Evolutionary conservation across 2,329 filamentous ascomycete species (phyloP), one percentile per base, ranked within the genome.

Genomic region (Cytospora leucostoma): DNA sequence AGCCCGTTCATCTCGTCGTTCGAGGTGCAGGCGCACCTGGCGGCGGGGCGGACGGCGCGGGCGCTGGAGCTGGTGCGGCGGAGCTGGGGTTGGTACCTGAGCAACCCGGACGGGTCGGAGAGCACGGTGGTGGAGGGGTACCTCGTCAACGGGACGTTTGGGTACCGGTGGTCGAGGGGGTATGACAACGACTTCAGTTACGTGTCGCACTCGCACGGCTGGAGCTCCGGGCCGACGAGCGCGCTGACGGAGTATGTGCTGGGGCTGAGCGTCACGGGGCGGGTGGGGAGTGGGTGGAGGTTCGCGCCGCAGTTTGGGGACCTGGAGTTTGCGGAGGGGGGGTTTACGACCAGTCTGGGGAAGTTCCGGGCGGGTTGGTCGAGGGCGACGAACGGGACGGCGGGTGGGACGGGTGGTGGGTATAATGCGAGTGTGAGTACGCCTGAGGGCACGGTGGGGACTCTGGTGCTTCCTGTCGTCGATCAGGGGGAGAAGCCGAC

Each of bases 111-210:
- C 66, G 84, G 84, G n/a, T 87, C 85, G 0, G 76, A 80, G 62
- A 82, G 79, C 50, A 88, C 86, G 0, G 79, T 84, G 21, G 79
- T 87, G 33, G 86, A 88, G 71, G 85, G 85, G 0, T 87, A 85
- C 64, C 75, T 84, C 1, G 71, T 71, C 0, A 79, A 88, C 66
- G 84, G 84, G 3, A 80, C 76, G 0, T 89, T 84, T 66, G 82
- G 80, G 2, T 89, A 88, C 68, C 77, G 84, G 2, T 77, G 75
- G 37, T 74, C 79, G 55, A 71, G 78, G 7, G 84, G 84, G 0
- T 87, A 88, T 66, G 71, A 72, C 4, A 76, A 80, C 54, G 80
- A 83, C 60, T 74, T 74, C 57, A 75, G 74, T 15, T 80, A 81
- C 62, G 79, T 79, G 7, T 78, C 75, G n/a, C 81, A 82, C 65